Conservation (phyloP, 306 rosid genomes). For the Datisca glomerata region DNA sequence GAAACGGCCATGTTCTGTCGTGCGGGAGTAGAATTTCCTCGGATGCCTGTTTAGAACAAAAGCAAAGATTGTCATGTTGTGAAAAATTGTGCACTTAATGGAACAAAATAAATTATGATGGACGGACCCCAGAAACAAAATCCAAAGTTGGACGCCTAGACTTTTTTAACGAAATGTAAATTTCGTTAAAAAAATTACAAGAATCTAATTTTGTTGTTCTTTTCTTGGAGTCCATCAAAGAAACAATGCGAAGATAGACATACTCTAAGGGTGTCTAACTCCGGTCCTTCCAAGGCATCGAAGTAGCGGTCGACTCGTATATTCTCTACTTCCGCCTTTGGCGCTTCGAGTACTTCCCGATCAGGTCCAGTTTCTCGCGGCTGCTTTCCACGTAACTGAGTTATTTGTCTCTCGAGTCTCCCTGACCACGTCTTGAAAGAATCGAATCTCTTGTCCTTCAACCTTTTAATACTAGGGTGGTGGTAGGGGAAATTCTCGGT, state of each 20-base stretch:
- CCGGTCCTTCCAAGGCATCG: conserved; percentile 51
- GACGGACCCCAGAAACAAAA: too few species aligned
- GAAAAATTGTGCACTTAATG: too few species aligned
- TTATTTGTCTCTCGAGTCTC: conserved; percentile 52
- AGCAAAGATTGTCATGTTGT: too few species aligned
- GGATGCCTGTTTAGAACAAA: conserved; percentile 38
- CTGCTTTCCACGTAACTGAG: conserved; percentile 47
- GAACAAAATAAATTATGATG: too few species aligned
- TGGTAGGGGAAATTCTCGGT: conserved; percentile 5
- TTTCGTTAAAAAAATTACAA: too few species aligned
- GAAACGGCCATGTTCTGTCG: conserved; percentile 73
- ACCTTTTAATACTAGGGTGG: conserved; percentile 20
- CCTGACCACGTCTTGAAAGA: conserved; percentile 81
- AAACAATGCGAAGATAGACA: too few species aligned
- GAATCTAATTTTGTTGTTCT: too few species aligned
- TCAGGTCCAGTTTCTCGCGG: conserved; percentile 2
- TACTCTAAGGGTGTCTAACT: conserved; percentile 73
- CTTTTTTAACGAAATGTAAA: too few species aligned
- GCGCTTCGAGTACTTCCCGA: conserved; percentile 17
- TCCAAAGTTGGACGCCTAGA: too few species aligned
- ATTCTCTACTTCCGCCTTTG: conserved; percentile 18
- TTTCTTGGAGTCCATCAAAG: too few species aligned
- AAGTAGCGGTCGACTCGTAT: conserved; percentile 58
- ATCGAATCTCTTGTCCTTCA: conserved; percentile 51
- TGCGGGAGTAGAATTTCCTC: conserved; percentile 77